These are phyloP conservation scores for Serendipita indica DNA, from an alignment of 768 basidiomycete genomes.

Conservation along the genomic window DNA sequence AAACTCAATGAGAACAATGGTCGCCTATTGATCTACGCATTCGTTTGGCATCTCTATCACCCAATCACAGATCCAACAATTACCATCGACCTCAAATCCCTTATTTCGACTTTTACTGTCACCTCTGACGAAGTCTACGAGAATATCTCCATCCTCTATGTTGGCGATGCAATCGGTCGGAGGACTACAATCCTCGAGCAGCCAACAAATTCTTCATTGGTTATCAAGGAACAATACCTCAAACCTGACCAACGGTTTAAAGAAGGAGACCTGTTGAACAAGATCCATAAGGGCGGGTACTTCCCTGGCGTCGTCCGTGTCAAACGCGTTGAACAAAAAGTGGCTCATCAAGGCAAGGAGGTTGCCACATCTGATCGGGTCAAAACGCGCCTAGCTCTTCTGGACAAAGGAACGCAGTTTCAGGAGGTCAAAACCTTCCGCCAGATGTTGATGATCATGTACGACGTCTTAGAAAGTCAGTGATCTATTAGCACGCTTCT, in stretches of 20 bases:
- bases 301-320: slow-evolving; percentile 3
- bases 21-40: not conserved
- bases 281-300: not conserved
- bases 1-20: not conserved
- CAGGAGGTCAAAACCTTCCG: not conserved
- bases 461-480: not conserved
- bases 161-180: not conserved
- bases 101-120: not conserved
- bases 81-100: not conserved
- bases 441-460: not conserved
- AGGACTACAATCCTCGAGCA: not conserved
- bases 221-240: slow-evolving; percentile 1
- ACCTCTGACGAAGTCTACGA: not conserved
- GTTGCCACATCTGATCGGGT: too few relatives aligned
- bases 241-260: not conserved
- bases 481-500: too few relatives aligned
- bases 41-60: not conserved
- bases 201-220: not conserved
- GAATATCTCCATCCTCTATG: not conserved
- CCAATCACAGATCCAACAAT: not conserved
- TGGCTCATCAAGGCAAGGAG: too few relatives aligned
- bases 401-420: not conserved
- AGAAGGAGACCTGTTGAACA: not conserved
- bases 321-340: too few relatives aligned
- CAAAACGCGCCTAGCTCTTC: not conserved